Percentiles rank a stretch among this genome's conserved stretches.
phyloP scores from a whole-genome alignment of 495 filamentous ascomycete species.

The Pyronema domesticum region DNA sequence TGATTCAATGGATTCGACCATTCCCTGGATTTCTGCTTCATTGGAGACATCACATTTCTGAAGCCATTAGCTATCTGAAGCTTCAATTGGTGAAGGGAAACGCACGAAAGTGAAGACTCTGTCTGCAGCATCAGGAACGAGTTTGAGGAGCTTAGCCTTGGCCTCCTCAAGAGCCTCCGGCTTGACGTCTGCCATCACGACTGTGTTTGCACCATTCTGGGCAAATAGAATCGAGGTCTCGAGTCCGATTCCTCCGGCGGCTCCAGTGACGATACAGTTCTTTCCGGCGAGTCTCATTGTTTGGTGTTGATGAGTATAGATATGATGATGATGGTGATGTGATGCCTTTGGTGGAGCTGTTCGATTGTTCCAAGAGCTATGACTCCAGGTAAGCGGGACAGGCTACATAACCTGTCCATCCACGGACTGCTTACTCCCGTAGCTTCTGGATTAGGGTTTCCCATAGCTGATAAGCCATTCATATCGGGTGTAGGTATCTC shows the following conservation, averaged over 20 bases:
- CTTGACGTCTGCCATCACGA: constrained; percentile 76
- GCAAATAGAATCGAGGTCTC: constrained; percentile 86
- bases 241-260: constrained; percentile 84
- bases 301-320: not conserved
- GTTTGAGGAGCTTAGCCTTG: constrained; percentile 46
- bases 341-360: too few species aligned
- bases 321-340: not conserved
- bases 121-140: constrained; percentile 40
- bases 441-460: too few species aligned
- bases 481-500: too few species aligned
- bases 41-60: constrained; percentile 39
- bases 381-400: too few species aligned
- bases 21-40: constrained; percentile 8
- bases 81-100: not conserved
- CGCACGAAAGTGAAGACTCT: constrained; percentile 42
- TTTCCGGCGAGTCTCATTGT: constrained; percentile 55
- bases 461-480: too few species aligned
- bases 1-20: constrained; percentile 35
- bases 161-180: constrained; percentile 51
- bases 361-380: too few species aligned
- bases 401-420: too few species aligned
- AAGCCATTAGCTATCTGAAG: not conserved
- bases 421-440: too few species aligned
- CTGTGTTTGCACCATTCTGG: constrained; percentile 61
- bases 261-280: constrained; percentile 86